These are phyloP conservation scores for Cucurbita pepo DNA, from an alignment of 306 rosid species.

Conservation along the genomic window DNA sequence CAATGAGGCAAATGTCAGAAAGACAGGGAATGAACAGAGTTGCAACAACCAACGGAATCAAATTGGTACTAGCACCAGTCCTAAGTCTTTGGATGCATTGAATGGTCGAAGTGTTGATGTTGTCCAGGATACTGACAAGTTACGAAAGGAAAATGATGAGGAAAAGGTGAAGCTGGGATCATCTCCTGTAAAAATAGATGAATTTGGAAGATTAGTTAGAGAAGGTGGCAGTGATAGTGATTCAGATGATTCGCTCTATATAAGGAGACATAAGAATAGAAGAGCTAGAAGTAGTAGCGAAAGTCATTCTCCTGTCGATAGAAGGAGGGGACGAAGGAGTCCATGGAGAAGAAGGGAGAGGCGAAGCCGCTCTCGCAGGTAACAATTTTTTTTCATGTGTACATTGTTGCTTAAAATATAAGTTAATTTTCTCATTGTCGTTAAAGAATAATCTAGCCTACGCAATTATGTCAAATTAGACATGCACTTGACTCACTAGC, in stretches of 20 bases:
- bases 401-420: background rate
- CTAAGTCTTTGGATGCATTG: slow-evolving; percentile 23
- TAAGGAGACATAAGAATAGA: slow-evolving; percentile 30
- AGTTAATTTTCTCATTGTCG: background rate
- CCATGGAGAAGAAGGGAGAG: slow-evolving; percentile 60
- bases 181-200: slow-evolving; percentile 46
- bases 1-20: slow-evolving; percentile 5
- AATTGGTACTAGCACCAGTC: slow-evolving; percentile 12
- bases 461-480: background rate
- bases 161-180: slow-evolving; percentile 23
- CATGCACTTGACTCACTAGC: background rate
- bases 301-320: slow-evolving; percentile 52
- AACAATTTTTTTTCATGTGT: background rate
- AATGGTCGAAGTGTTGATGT: slow-evolving; percentile 17
- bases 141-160: slow-evolving; percentile 25
- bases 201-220: slow-evolving; percentile 67
- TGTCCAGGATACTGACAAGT: slow-evolving; percentile 12
- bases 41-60: slow-evolving; percentile 14
- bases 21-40: background rate
- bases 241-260: slow-evolving; percentile 41
- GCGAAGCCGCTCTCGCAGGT: slow-evolving; percentile 85
- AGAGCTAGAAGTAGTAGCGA: slow-evolving; percentile 54
- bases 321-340: slow-evolving; percentile 49
- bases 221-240: slow-evolving; percentile 63
- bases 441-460: background rate